Base-by-base conservation (phyloP, 2,329 filamentous ascomycete genomes). In the Teratosphaeria epicoccoides region DNA sequence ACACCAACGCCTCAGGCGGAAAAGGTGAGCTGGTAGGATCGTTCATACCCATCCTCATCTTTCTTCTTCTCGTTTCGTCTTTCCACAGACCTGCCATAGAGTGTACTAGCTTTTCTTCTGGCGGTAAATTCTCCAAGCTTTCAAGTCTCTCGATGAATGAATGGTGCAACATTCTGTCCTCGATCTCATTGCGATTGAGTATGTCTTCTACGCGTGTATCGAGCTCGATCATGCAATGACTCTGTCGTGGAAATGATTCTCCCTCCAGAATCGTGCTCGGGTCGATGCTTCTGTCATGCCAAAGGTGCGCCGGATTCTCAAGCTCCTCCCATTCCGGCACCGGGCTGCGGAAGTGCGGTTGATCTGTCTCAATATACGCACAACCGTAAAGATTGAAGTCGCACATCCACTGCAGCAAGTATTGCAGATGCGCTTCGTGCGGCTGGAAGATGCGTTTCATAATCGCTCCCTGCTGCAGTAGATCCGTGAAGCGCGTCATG, bases 361-460 rank as follows among this genome's bases (percentile, higher is more conserved):
- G 86, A 53, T 91, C 80, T 22, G 53, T 58, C 20, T 51, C 48
- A 57, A 97, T 82, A 62, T 91, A 94, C 51, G 82, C 84, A 65
- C 93, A 98, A 6, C 94, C 94, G 67, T 95, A 97, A 59, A 98
- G 74, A 65, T 96, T 98, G 74, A 94, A 98, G 68, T 98, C 94
- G 57, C 85, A 86, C 93, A 98, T 97, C 80, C 94, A 98, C 70
- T 98, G 94, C 9, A 93, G 76, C 7, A 96, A 72, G 66, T 90
- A 97, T 64, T 95, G 88, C 55, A 97, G 69, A 66, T 98, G 94
- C 17, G 87, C 89, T 70, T 98, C 93, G 64, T 93, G 95, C 0
- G 93, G 91, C 64, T 97, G 91, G 43, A 98, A 85, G 23, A 80
- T 78, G 53, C 79, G 80, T 65, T 87, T 87, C 80, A 97, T 80